These are phyloP conservation scores for Amaranthus cruentus DNA, from an alignment of 148 eudicot genomes.

Conservation along the genomic window DNA sequence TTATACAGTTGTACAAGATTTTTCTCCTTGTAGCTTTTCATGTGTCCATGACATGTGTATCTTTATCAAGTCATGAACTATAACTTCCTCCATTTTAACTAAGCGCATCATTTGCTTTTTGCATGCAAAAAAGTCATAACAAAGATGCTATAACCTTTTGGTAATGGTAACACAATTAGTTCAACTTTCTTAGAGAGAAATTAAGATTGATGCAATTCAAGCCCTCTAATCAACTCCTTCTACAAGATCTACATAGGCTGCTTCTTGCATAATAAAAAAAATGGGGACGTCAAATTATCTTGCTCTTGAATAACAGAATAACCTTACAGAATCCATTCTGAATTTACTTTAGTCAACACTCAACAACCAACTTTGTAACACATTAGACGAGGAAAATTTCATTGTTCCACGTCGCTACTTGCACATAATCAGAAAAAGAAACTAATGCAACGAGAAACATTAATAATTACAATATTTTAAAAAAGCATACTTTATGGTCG, in stretches of 20 bases:
- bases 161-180: too few species aligned
- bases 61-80: too few species aligned
- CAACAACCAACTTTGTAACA: slow-evolving; percentile 11
- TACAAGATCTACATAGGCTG: background rate
- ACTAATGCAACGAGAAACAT: slow-evolving; percentile 1
- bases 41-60: too few species aligned
- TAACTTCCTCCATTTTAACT: too few species aligned
- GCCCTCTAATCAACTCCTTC: too few species aligned
- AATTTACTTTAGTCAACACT: background rate
- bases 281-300: background rate
- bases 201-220: too few species aligned
- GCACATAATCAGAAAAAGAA: background rate
- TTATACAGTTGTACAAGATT: too few species aligned
- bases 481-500: slow-evolving; percentile 70
- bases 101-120: too few species aligned
- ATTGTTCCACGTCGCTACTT: background rate
- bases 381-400: background rate
- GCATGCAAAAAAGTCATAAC: too few species aligned
- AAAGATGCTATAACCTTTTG: too few species aligned
- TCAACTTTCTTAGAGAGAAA: too few species aligned
- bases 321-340: background rate
- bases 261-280: background rate
- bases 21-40: too few species aligned
- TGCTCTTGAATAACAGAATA: background rate
- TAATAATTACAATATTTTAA: slow-evolving; percentile 11